Conservation (phyloP, 495 filamentous ascomycete genomes). For the Tuber melanosporum region DNA sequence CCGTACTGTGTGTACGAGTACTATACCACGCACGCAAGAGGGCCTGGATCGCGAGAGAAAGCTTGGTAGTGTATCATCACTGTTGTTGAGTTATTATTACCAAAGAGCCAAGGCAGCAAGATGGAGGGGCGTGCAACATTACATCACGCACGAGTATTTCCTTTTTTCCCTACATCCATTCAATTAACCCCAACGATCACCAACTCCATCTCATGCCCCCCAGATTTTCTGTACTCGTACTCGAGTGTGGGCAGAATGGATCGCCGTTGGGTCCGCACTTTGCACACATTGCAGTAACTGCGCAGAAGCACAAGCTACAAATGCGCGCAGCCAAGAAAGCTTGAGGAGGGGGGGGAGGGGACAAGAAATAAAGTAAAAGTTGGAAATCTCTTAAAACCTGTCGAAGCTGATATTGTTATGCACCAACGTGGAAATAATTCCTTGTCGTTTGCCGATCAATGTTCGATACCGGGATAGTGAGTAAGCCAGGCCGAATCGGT, state of each 20-base stretch:
- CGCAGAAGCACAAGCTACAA: not conserved
- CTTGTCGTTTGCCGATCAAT: not conserved
- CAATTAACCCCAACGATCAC: not conserved
- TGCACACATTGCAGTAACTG: not conserved
- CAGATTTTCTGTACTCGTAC: not conserved
- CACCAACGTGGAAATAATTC: not conserved
- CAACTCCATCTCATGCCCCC: not conserved
- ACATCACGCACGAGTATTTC: not conserved
- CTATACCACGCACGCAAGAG: not conserved
- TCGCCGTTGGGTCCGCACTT: not conserved
- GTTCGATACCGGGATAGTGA: not conserved
- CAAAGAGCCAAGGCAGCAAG: not conserved
- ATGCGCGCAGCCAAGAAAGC: not conserved
- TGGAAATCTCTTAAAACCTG: not conserved
- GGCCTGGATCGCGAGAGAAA: not conserved
- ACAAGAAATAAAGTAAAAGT: not conserved
- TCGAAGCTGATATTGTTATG: not conserved
- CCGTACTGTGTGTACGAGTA: too few species aligned
- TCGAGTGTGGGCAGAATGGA: not conserved
- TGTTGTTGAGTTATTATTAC: not conserved
- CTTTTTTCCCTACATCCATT: not conserved
- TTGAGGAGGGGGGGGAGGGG: not conserved
- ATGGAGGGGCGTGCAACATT: not conserved
- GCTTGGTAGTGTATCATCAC: not conserved
- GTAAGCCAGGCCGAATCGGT: not conserved